A percentile compares a stretch with the other conserved stretches of the same genome.
phyloP scores from a whole-genome alignment of 768 basidiomycete genomes.

The Hydnomerulius pinastri region DNA sequence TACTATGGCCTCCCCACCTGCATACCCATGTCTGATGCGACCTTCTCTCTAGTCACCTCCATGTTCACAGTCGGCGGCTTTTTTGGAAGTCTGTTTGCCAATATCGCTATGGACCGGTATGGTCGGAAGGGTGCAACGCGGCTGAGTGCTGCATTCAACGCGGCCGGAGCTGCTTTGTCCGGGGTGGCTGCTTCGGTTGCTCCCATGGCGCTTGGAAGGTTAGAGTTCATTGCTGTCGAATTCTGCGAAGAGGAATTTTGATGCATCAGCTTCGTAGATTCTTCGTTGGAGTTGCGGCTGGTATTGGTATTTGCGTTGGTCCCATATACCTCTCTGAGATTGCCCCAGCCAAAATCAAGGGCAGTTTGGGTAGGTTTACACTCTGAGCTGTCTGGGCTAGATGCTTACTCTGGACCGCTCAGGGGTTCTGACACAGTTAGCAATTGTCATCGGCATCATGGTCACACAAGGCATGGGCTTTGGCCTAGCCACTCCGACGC shows the following conservation, averaged over 20 bases:
- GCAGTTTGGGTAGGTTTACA: constrained; percentile 59
- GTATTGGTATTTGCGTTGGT: constrained; percentile 74
- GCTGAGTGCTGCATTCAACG: constrained; percentile 55
- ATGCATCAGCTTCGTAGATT: constrained; percentile 40
- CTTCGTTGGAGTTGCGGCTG: constrained; percentile 69
- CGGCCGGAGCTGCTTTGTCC: constrained; percentile 67
- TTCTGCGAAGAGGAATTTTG: constrained; percentile 1
- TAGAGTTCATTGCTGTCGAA: constrained; percentile 17
- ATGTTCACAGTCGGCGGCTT: constrained; percentile 89
- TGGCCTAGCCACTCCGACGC: constrained; percentile 59
- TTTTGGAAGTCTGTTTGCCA: constrained; percentile 69
- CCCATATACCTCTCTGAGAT: constrained; percentile 88
- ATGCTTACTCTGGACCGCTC: neutral
- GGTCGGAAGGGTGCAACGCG: constrained; percentile 73
- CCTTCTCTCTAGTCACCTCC: constrained; percentile 83
- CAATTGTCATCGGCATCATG: constrained; percentile 85
- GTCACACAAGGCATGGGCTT: constrained; percentile 81
- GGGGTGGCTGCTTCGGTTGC: constrained; percentile 56
- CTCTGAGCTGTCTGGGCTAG: neutral
- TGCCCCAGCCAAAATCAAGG: constrained; percentile 73
- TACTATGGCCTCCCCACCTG: constrained; percentile 62
- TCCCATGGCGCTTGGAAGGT: constrained; percentile 69
- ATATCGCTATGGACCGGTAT: constrained; percentile 64
- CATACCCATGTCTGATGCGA: constrained; percentile 74
- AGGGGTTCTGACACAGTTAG: constrained; percentile 83